Base-by-base conservation (phyloP, 2,329 filamentous ascomycete species). In the Sphaerulina populicola region DNA sequence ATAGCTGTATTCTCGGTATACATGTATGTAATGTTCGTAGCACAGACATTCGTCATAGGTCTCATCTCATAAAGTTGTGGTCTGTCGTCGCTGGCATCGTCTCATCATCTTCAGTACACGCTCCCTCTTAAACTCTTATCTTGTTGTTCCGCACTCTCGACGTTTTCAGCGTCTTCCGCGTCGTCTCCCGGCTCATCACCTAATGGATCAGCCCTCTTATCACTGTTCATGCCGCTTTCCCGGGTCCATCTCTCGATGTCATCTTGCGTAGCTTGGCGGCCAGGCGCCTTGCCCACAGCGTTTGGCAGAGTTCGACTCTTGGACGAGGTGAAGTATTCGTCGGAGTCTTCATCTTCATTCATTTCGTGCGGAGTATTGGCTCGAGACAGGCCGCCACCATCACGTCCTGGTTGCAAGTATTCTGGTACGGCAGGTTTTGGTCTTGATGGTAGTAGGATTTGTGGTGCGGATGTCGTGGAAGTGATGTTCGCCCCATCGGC, bases 181-280 rank as follows among this genome's bases (percentile, higher is more conserved):
- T 50, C 31, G 47, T 30, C 44, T 30, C 15, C 52, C 18, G 64
- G 61, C 46, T 69, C 69, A 56, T 76, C 73, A 0, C 74, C 74
- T 12, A 77, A 60, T 4, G 69, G 62, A 59, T 77, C 73, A 0
- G 74, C 74, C 35, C 67, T 61, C 15, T 66, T 65, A 1, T 72
- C 72, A 2, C 54, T 58, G 0, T 70, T 70, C 72, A 77, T 75
- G 1, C 74, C 74, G 29, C 70, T 73, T 56, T 76, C 71, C 14
- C 65, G 63, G 44, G 68, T 68, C 74, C 74, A 76, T 12, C 59
- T 60, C 55, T 68, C 61, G 23, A 68, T 61, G 35, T 69, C 66
- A 33, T 68, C 58, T 10, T 55, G 57, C 6, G 66, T 69, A 0
- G 67, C 58, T 47, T 70, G 70, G 45, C 81, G 75, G 63, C 79